Conservation (phyloP, 1,139 yeast genomes). For the Blastobotrys capitulatus region DNA sequence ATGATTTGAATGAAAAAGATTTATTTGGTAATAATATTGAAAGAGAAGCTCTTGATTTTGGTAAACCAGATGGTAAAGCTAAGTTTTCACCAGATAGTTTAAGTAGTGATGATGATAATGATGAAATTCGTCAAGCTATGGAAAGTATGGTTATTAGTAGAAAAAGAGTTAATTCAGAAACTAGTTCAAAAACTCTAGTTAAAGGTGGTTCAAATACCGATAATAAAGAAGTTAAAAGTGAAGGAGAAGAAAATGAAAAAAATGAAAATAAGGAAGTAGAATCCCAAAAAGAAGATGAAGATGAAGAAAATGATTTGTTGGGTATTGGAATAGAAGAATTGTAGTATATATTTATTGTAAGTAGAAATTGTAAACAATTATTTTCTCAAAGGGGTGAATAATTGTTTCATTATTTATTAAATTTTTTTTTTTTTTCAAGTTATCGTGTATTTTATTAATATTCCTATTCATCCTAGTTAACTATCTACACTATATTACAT, state of each 20-base stretch:
- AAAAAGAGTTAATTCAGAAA: background rate
- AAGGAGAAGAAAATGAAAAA: background rate
- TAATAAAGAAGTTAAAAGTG: background rate
- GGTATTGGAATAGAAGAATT: background rate
- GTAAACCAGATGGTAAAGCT: conserved; percentile 24
- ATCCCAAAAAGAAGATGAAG: background rate
- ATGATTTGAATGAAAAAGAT: conserved; percentile 9
- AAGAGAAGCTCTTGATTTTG: conserved; percentile 24
- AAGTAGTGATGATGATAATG: conserved; percentile 17
- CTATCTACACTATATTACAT: too few relatives aligned
- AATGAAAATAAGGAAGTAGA: background rate
- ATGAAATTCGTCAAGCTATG: conserved; percentile 29
- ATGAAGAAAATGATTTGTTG: background rate
- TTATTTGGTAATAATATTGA: conserved; percentile 20
- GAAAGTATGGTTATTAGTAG: conserved; percentile 23
- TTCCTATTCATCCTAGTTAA: too few relatives aligned
- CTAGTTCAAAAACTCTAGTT: background rate
- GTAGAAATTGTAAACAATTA: background rate
- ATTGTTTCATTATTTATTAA: background rate
- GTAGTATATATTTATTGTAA: background rate
- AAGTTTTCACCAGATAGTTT: conserved; percentile 22
- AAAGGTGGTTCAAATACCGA: background rate
- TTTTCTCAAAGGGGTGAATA: background rate
- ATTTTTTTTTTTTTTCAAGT: background rate
- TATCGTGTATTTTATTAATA: too few relatives aligned